A percentile compares a stretch with the other conserved stretches of the same genome.
phyloP scores from a whole-genome alignment of 2,329 filamentous ascomycete species.

The Diplodia sapinea region DNA sequence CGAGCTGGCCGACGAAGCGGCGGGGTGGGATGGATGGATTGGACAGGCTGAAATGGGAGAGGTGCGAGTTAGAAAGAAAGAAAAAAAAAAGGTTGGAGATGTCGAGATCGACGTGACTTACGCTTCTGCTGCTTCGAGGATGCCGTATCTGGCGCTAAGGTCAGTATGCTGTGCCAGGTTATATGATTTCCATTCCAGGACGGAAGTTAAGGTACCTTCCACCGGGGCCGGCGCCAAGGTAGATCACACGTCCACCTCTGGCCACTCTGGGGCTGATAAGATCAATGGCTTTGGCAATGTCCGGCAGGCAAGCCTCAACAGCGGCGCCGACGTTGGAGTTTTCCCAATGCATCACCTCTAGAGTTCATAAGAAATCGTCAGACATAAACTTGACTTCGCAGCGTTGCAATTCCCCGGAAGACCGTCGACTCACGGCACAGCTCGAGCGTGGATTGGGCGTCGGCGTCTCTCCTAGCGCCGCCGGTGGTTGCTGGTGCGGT shows the following conservation, averaged over 20 bases:
- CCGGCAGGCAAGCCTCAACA: constrained; percentile 11
- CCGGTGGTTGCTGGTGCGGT: background rate
- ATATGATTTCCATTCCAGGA: background rate
- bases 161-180: background rate
- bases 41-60: background rate
- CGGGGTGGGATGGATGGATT: constrained; percentile 21
- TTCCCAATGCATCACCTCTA: constrained; percentile 22
- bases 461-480: background rate
- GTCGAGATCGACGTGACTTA: background rate
- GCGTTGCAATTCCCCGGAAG: background rate
- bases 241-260: constrained; percentile 13
- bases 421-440: constrained; percentile 13
- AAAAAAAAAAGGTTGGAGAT: background rate
- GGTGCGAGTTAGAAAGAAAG: background rate
- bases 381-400: background rate
- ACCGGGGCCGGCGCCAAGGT: constrained; percentile 13
- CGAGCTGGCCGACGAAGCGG: constrained; percentile 22
- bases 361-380: background rate
- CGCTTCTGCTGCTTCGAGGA: constrained; percentile 23
- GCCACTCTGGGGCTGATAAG: constrained; percentile 21
- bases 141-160: constrained; percentile 5
- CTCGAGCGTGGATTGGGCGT: constrained; percentile 8
- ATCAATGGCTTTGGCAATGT: constrained; percentile 14
- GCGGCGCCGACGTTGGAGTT: constrained; percentile 17
- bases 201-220: background rate